Base-by-base conservation (phyloP, 108 stramenopile genomes). In the Schizochytrium sp. region DNA sequence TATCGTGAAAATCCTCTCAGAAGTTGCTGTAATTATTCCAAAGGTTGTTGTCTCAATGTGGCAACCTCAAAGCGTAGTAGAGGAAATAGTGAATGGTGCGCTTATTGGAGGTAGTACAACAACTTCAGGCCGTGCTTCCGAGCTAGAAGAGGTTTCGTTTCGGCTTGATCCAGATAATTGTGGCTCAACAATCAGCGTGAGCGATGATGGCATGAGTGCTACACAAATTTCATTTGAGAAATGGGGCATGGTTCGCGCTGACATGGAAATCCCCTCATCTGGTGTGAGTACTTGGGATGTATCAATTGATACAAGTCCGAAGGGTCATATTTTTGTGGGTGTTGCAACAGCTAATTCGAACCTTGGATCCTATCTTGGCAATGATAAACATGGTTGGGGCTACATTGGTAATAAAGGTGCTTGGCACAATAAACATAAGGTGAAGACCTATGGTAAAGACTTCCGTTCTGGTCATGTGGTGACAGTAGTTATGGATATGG, bases 401-500 rank as follows among this genome's bases (percentile, higher is more conserved):
- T 94, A 93, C 91, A 89, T 94, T 13, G 93, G 93, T 55, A 94
- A 94, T 92, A 92, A 90, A 55, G 93, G 93, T 8, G 90, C 93
- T 46, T 94, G 93, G 93, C 93, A 94, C 92, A 91, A 93, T 91
- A 94, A 94, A 87, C 55, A 89, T 56, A 93, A 93, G 92, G 90
- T 91, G 46, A 61, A 87, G 40, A 72, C 73, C 28, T 89, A 89
- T 50, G 89, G 89, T 7, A 46, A 83, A 50, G 69, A 83, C 46
- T 89, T 89, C 58, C 72, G 73, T 17, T 53, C 91, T 53, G 93
- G 93, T 38, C 91, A 94, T 49, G 88, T 59, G 3, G 76, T 94
- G 38, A 89, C 90, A 3, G 93, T 92, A 44, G 47, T 17, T 8
- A 46, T 94, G 57, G 91, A 94, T 46, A 49, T 92, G 61, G 90